Percentiles rank a stretch among this genome's conserved stretches.
phyloP scores from a whole-genome alignment of 345 rosid species.

The Euphorbia tirucalli region DNA sequence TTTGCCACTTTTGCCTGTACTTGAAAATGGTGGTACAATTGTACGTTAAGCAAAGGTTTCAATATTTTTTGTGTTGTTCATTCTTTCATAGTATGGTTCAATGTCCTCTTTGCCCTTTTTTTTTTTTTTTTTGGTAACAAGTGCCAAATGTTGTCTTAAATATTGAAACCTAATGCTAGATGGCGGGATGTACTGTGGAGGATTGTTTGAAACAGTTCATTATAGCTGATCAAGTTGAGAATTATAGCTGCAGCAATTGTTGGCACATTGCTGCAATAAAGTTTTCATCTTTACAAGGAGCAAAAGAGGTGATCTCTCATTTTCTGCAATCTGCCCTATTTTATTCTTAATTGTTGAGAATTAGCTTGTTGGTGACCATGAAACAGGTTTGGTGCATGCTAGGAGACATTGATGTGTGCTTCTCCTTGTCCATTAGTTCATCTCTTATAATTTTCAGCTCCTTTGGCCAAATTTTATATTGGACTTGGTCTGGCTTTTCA shows the following conservation, averaged over 20 bases:
- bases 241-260: slow-evolving; percentile 69
- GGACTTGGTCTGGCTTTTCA: not conserved
- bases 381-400: not conserved
- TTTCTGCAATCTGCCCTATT: not conserved
- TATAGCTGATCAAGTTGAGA: slow-evolving; percentile 55
- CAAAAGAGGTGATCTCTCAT: slow-evolving; percentile 43
- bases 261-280: slow-evolving; percentile 78
- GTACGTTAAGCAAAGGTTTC: slow-evolving; percentile 66
- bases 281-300: slow-evolving; percentile 46
- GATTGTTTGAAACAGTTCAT: slow-evolving; percentile 69
- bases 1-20: slow-evolving; percentile 64
- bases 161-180: slow-evolving; percentile 35
- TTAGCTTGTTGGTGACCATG: not conserved
- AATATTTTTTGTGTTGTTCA: slow-evolving; percentile 22
- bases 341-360: not conserved
- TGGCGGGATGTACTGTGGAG: slow-evolving; percentile 56
- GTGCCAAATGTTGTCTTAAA: not conserved
- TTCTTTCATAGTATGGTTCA: slow-evolving; percentile 1
- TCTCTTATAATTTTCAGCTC: not conserved
- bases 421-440: not conserved
- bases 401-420: not conserved
- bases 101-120: too few relatives aligned
- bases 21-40: slow-evolving; percentile 49
- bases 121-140: not conserved
- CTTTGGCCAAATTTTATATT: not conserved